Evolutionary conservation across 179 eudicot genomes (phyloP), one percentile per base, ranked within the genome.

Genomic region (Beta lomatogona): DNA sequence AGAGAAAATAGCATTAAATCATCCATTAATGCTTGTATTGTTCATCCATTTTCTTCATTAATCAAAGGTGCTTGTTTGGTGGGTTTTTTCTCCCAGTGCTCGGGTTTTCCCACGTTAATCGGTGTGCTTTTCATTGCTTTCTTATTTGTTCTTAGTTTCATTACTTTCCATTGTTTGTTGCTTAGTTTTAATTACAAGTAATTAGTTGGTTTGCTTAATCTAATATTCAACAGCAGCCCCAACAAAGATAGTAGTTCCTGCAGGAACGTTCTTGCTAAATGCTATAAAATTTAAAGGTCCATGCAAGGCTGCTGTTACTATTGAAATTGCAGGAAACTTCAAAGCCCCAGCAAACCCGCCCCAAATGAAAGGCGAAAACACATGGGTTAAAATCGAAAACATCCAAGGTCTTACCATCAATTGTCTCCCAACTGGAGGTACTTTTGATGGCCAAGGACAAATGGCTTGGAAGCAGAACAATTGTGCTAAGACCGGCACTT

Each of bases 361-460:
- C 0, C 58, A 78, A 18, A 50, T 75, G 21, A 77, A 79, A 9
- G 82, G 82, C 19, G 80, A 44, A n/a, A 87, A 84, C 25, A 67
- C 73, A 0, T 89, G 92, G 92, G 84, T 88, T 22, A 81, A 73
- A 28, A 36, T 88, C 16, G 77, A 83, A 31, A 63, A 78, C 54
- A 18, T 85, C 14, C 31, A 76, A 0, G 85, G 64, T 21, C 80
- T 85, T 1, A 71, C 85, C 0, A 16, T 89, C 25, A 55, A 50
- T 3, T 84, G 68, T 16, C 31, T 28, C 2, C 11, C 52, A 4
- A 81, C 72, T 2, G 88, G 83, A 9, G 83, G 85, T 2, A 22
- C 46, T 8, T 85, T 85, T 52, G 85, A 82, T 18, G 88, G 88
- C 4, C 88, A 85, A 72, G 88, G 85, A 5, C 21, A 82, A 63